Evolutionary conservation across 2,329 filamentous ascomycete species (phyloP).

Genomic region (Pyrenochaeta sp.): DNA sequence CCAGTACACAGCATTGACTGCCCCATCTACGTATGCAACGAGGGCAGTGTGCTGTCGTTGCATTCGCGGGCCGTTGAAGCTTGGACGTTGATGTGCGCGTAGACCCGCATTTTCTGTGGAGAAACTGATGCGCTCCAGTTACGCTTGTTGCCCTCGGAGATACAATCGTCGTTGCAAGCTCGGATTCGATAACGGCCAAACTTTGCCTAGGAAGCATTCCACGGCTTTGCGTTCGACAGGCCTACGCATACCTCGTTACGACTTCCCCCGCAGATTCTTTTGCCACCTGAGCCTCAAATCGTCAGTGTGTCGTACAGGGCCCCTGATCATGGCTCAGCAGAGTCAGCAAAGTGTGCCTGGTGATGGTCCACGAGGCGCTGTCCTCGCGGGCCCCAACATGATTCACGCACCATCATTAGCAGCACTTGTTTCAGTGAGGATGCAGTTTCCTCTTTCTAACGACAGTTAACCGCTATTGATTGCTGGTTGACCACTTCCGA

Average conservation of each 20-base stretch:
- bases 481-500: slow-evolving; percentile 4
- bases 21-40: slow-evolving; percentile 2
- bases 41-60: slow-evolving; percentile 7
- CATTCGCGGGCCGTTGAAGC: slow-evolving; percentile 11
- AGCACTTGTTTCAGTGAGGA: slow-evolving; percentile 14
- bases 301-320: slow-evolving; percentile 7
- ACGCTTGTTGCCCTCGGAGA: not conserved
- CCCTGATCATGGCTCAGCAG: slow-evolving; percentile 1
- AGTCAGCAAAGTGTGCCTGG: slow-evolving; percentile 1
- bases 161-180: not conserved
- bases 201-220: slow-evolving; percentile 6
- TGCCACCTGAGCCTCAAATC: slow-evolving; percentile 4
- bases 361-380: slow-evolving; percentile 10
- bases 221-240: not conserved
- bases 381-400: not conserved
- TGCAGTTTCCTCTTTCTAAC: slow-evolving; percentile 8
- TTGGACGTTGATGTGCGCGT: slow-evolving; percentile 7
- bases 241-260: not conserved
- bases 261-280: not conserved
- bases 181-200: slow-evolving; percentile 6
- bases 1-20: slow-evolving; percentile 7
- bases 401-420: slow-evolving; percentile 2
- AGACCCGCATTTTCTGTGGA: slow-evolving; percentile 5
- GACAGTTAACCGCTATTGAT: slow-evolving; percentile 7
- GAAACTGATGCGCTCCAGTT: not conserved